Percentiles rank a stretch among this genome's conserved stretches.
Conservation (phyloP, 208 protist genomes). For the Leptomonas seymouri region DNA sequence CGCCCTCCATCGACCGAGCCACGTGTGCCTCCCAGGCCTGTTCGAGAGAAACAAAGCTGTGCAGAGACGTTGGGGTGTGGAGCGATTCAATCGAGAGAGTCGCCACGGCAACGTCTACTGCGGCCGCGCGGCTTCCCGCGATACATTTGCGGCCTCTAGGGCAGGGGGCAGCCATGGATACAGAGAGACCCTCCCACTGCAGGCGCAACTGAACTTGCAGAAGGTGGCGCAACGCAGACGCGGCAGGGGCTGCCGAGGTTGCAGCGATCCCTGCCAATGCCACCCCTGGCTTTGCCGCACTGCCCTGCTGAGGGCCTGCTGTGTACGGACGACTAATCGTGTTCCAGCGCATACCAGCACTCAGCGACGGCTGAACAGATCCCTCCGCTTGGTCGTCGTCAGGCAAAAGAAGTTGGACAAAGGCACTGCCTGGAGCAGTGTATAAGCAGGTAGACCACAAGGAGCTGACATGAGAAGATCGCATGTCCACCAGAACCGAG, state of each 20-base stretch:
- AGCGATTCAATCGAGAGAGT: conserved; percentile 30
- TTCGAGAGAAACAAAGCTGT: conserved; percentile 55
- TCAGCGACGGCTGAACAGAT: background rate
- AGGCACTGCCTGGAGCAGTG: conserved; percentile 4
- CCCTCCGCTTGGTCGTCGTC: background rate
- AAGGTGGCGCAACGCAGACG: conserved; percentile 20
- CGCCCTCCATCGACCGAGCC: background rate
- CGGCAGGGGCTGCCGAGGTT: too few species aligned
- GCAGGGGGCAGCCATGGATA: conserved; percentile 2
- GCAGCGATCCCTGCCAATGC: too few species aligned
- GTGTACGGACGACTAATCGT: background rate
- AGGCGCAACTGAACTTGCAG: conserved; percentile 29
- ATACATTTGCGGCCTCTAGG: background rate
- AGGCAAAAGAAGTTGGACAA: conserved; percentile 19
- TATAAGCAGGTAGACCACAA: conserved; percentile 17
- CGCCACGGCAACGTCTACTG: conserved; percentile 23
- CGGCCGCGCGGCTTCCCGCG: background rate
- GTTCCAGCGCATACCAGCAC: background rate
- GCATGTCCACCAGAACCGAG: conserved; percentile 4
- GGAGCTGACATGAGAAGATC: background rate
- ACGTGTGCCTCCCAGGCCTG: conserved; percentile 44
- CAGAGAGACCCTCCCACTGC: conserved; percentile 27
- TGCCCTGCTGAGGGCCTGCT: background rate
- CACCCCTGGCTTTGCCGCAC: background rate
- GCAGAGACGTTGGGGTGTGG: conserved; percentile 17